Base-by-base conservation (phyloP, 495 filamentous ascomycete genomes). In the Aspergillus steynii region DNA sequence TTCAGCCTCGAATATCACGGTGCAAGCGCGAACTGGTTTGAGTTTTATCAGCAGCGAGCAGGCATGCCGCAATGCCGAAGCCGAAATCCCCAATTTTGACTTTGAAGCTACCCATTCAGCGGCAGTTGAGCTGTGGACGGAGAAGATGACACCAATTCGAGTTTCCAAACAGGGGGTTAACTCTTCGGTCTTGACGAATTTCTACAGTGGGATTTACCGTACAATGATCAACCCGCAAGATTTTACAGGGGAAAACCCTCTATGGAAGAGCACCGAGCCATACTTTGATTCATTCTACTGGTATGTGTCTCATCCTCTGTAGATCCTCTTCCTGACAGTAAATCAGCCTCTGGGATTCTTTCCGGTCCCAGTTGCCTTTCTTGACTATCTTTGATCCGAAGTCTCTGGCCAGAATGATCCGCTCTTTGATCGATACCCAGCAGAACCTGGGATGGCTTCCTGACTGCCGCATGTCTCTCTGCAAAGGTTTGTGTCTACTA, bases 351-450 rank as follows among this genome's bases (percentile, higher is more conserved):
- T 86, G 84, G 84, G 84, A 87, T 60, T 77, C 79, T 8, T 90
- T 90, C 73, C 84, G 90, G 9, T 89, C 82, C 61, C 80, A 86
- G 25, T 84, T 86, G 5, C 73, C 87, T 5, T 82, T 92, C 7
- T 71, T 89, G 64, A 89, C 89, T 2, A 81, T 92, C 48, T 72
- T 90, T 29, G 83, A 88, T 55, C 90, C 89, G 0, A 68, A 60
- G 2, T 76, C 83, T 1, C 85, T 90, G 61, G 77, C 83, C 28
- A 84, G 86, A 62, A 85, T 86, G 59, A 78, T 92, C 50, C 82
- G 89, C 45, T 88, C 88, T 5, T 69, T 91, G 53, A 87, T 93
- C 50, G 89, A 92, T 66, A 89, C 87, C 27, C 91, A 87, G 75
- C 77, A 84, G 5, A 79, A 88, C 68, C 81, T 89, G 7, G 89